Conservation (phyloP, 495 filamentous ascomycete genomes). For the Aspergillus bridgeri region DNA sequence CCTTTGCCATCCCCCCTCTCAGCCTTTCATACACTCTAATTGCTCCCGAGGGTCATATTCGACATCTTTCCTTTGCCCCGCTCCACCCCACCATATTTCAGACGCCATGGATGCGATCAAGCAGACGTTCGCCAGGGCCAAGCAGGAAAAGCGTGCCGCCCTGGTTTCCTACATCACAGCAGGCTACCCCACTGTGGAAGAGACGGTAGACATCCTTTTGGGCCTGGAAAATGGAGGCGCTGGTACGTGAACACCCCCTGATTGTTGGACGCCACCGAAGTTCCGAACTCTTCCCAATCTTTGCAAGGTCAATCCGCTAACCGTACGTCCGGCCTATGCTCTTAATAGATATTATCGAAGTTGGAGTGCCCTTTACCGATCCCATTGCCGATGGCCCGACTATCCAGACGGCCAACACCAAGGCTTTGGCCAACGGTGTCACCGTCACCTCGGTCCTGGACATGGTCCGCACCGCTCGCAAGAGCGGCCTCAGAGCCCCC, state of each 20-base stretch:
- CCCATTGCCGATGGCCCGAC: constrained; percentile 95
- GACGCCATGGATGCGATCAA: constrained; percentile 73
- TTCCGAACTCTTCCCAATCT: background rate
- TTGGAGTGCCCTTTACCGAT: constrained; percentile 91
- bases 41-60: background rate
- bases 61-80: constrained; percentile 4
- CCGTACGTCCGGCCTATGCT: background rate
- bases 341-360: constrained; percentile 38
- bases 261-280: constrained; percentile 5
- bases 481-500: constrained; percentile 71
- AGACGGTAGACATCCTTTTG: constrained; percentile 78
- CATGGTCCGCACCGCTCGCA: constrained; percentile 74
- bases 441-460: constrained; percentile 72
- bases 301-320: background rate
- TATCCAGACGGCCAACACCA: constrained; percentile 87
- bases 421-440: constrained; percentile 84
- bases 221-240: constrained; percentile 91
- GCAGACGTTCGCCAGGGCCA: constrained; percentile 83
- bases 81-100: constrained; percentile 16
- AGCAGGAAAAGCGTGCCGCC: constrained; percentile 62
- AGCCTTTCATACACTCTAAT: background rate
- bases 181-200: constrained; percentile 80
- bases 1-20: constrained; percentile 1
- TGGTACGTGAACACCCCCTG: constrained; percentile 50
- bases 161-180: constrained; percentile 96